These are phyloP conservation scores for Xylariaceae sp. DNA, from an alignment of 2,329 filamentous ascomycete species.

Conservation along the genomic window DNA sequence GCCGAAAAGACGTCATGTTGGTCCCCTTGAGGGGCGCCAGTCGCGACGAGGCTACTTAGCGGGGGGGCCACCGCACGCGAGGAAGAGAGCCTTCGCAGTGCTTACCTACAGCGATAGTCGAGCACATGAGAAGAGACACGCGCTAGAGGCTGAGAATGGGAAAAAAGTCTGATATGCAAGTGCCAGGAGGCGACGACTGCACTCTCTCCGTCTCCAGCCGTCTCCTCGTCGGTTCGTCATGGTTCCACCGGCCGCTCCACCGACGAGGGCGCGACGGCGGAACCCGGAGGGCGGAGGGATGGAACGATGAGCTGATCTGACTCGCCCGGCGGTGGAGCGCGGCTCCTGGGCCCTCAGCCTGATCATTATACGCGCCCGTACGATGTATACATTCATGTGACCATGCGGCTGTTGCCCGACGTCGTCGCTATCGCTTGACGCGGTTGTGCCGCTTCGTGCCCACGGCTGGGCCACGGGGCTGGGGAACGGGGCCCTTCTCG, in stretches of 20 bases:
- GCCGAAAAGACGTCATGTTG: conserved; percentile 6
- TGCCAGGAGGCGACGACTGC: background rate
- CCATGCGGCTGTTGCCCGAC: background rate
- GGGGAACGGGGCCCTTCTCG: too few species aligned
- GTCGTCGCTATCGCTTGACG: background rate
- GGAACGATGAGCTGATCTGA: background rate
- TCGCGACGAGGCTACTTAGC: background rate
- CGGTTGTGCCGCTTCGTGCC: too few species aligned
- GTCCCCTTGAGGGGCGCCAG: background rate
- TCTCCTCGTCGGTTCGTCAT: background rate
- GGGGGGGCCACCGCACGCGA: background rate
- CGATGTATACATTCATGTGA: background rate
- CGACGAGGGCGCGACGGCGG: background rate
- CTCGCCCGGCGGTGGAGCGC: background rate
- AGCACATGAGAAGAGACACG: background rate
- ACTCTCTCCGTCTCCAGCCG: too few species aligned
- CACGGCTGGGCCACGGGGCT: too few species aligned
- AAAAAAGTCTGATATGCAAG: background rate
- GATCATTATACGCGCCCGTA: too few species aligned
- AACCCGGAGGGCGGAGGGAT: background rate
- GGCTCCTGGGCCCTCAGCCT: too few species aligned
- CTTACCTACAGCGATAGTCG: background rate
- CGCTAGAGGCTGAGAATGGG: background rate
- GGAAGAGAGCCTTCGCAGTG: background rate
- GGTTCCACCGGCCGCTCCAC: background rate